Evolutionary conservation across 192 early-diverging fungal genomes (phyloP).

Genomic region (Backusella tuberculispora): DNA sequence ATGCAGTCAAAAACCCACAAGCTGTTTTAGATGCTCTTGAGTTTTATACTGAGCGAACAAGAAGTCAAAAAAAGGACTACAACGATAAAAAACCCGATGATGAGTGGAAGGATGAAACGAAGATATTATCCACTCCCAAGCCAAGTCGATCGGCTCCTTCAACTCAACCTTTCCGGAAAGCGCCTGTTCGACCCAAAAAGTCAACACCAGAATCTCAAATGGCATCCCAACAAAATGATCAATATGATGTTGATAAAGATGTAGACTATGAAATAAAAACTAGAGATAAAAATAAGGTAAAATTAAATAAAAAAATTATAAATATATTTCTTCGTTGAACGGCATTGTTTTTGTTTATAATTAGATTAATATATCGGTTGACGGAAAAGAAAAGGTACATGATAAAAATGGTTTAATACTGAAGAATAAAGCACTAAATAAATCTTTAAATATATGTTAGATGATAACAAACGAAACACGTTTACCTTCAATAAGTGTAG

Average conservation of each 20-base stretch:
- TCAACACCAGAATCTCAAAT: neutral
- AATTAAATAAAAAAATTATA: neutral
- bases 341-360: neutral
- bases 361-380: neutral
- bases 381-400: neutral
- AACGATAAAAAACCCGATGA: slow-evolving; percentile 13
- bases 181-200: neutral
- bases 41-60: slow-evolving; percentile 94
- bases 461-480: neutral
- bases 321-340: neutral
- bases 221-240: neutral
- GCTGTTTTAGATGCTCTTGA: slow-evolving; percentile 97
- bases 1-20: slow-evolving; percentile 97
- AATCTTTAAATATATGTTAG: neutral
- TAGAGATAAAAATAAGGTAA: neutral
- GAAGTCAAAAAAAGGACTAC: slow-evolving; percentile 33
- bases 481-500: neutral
- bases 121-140: slow-evolving; percentile 13
- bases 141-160: slow-evolving; percentile 37
- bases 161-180: slow-evolving; percentile 35
- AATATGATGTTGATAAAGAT: neutral
- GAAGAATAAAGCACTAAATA: neutral
- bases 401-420: neutral
- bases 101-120: neutral
- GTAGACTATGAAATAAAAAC: neutral